phyloP scores from a whole-genome alignment of 2,329 filamentous ascomycete genomes.

The Polytolypa hystricis region DNA sequence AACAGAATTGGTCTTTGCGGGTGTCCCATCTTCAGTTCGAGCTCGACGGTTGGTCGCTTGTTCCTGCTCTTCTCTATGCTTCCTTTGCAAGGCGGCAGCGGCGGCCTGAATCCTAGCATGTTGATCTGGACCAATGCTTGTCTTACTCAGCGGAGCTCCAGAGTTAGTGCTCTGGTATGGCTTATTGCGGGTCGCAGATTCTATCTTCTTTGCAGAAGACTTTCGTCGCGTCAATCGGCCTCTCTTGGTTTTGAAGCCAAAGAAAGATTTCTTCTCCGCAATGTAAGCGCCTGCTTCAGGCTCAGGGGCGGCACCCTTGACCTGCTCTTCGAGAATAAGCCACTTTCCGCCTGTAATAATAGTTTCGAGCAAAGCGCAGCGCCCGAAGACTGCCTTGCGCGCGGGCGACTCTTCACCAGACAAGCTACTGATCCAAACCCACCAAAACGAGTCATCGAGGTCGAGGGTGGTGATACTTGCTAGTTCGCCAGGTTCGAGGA shows the following conservation, averaged over 20 bases:
- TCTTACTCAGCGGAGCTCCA: conserved; percentile 55
- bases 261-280: conserved; percentile 89
- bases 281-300: conserved; percentile 80
- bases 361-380: conserved; percentile 87
- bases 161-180: conserved; percentile 41
- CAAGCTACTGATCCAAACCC: conserved; percentile 98
- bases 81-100: conserved; percentile 68
- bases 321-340: conserved; percentile 92
- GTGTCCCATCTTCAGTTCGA: conserved; percentile 42
- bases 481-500: conserved; percentile 81
- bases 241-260: conserved; percentile 66
- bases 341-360: conserved; percentile 69
- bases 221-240: conserved; percentile 59
- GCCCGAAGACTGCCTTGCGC: conserved; percentile 85
- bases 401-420: conserved; percentile 76
- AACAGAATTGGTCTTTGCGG: conserved; percentile 74
- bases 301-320: conserved; percentile 81
- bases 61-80: conserved; percentile 46
- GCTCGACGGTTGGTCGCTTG: conserved; percentile 41
- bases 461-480: conserved; percentile 81
- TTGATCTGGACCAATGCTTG: conserved; percentile 78
- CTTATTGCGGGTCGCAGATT: conserved; percentile 37
- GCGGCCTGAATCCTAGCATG: conserved; percentile 89
- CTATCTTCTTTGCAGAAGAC: conserved; percentile 54
- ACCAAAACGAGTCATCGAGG: conserved; percentile 95